Base-by-base conservation (phyloP, 768 basidiomycete genomes). In the Neoboletus subvelutipes region DNA sequence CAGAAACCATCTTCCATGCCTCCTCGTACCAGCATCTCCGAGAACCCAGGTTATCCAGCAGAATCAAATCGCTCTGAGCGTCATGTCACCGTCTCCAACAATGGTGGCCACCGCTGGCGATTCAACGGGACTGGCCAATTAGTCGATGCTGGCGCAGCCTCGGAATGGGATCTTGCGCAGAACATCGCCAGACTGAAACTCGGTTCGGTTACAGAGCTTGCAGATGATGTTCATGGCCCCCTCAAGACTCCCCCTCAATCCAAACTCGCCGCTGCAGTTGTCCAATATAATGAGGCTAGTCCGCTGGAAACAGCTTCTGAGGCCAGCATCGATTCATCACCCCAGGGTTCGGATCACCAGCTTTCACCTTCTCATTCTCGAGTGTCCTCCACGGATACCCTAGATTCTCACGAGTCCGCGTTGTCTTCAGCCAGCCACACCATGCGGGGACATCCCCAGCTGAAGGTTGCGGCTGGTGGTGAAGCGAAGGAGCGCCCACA, bases 361-460 rank as follows among this genome's bases (percentile, higher is more conserved):
- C 83, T 85, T 64, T 79, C 75, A 52, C 78, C 83, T 29, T 85
- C 86, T 60, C 90, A 91, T 72, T 91, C 90, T 60, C 84, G 90
- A 53, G 90, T 87, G 51, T 90, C 89, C 28, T 91, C 90, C n/a
- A 84, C 86, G 60, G 90, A 91, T 73, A 87, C 86, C 33, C 80
- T 85, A 29, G 77, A 79, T 48, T 82, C 83, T 54, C 86, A 83
- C 58, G 81, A 80, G 55, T 84, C 85, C 50, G 73, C 64, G 18
- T 67, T 76, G 52, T 84, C 83, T 52, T 75, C 75, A 47, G 76
- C 75, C 45, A 83, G 82, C 64, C 84, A 84, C 68, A 80, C 81
- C 31, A 73, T 87, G 64, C 77, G 85, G 54, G 79, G 76, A 34
- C 78, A 77, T 56, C 76, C 78, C 50, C 77, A 83, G 57, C 72